These are phyloP conservation scores for Tolypocladium ophioglossoides DNA, from an alignment of 2,329 filamentous ascomycete genomes.

Conservation along the genomic window DNA sequence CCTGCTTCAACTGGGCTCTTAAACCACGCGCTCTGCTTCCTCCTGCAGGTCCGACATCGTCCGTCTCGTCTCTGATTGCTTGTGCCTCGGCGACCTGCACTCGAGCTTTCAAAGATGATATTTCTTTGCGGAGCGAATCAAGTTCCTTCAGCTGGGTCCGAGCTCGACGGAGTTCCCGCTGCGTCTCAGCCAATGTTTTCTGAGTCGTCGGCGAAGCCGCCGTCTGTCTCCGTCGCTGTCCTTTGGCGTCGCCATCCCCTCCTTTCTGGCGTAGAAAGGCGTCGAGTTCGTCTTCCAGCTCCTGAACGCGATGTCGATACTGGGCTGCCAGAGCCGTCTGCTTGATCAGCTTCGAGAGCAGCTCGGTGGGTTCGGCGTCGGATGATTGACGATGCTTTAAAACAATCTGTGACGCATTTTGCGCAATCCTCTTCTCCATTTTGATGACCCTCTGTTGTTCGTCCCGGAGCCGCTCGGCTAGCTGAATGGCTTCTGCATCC, in stretches of 20 bases:
- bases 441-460: slow-evolving; percentile 54
- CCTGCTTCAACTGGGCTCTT: slow-evolving; percentile 30
- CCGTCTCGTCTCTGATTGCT: slow-evolving; percentile 21
- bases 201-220: slow-evolving; percentile 38
- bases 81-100: slow-evolving; percentile 32
- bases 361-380: slow-evolving; percentile 32
- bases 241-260: slow-evolving; percentile 18
- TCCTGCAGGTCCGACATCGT: slow-evolving; percentile 13
- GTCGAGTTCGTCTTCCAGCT: slow-evolving; percentile 42
- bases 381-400: slow-evolving; percentile 19
- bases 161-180: slow-evolving; percentile 43
- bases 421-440: slow-evolving; percentile 52
- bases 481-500: slow-evolving; percentile 57
- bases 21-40: slow-evolving; percentile 23
- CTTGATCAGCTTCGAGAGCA: slow-evolving; percentile 43
- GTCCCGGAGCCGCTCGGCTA: slow-evolving; percentile 55
- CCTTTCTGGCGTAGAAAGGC: slow-evolving; percentile 26
- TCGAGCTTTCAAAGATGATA: slow-evolving; percentile 39
- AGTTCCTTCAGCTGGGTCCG: slow-evolving; percentile 43
- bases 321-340: slow-evolving; percentile 47
- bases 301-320: slow-evolving; percentile 48
- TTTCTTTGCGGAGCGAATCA: slow-evolving; percentile 38
- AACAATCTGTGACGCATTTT: slow-evolving; percentile 47
- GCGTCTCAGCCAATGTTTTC: slow-evolving; percentile 39
- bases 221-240: slow-evolving; percentile 24